phyloP scores from a whole-genome alignment of 1,284 basidiomycete species.

The Fomitopsis betulina region DNA sequence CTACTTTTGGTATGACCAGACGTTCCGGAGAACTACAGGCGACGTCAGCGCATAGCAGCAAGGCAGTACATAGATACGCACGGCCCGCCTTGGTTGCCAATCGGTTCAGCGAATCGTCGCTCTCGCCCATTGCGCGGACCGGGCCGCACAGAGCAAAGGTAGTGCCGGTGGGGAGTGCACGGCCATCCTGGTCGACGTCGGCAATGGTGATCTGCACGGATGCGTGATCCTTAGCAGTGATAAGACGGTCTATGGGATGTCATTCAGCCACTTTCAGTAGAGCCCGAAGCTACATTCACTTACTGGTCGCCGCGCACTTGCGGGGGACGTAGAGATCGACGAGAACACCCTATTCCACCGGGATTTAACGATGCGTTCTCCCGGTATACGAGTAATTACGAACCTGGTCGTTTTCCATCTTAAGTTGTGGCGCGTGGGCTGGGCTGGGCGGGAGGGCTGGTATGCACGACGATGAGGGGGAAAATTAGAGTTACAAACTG shows the following conservation, averaged over 20 bases:
- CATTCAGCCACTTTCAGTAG: not conserved
- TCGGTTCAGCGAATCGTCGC: slow-evolving; percentile 96
- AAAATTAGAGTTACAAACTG: slow-evolving; percentile 28
- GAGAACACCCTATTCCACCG: slow-evolving; percentile 79
- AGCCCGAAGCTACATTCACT: slow-evolving; percentile 29
- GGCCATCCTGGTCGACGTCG: slow-evolving; percentile 93
- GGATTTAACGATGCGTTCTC: slow-evolving; percentile 2
- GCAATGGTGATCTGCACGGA: slow-evolving; percentile 95
- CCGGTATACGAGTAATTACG: slow-evolving; percentile 11
- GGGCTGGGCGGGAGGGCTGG: slow-evolving; percentile 20
- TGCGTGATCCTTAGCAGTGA: slow-evolving; percentile 98
- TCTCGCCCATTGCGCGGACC: slow-evolving; percentile 93
- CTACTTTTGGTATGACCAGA: slow-evolving; percentile 77
- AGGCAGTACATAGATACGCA: slow-evolving; percentile 46
- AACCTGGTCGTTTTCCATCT: slow-evolving; percentile 82
- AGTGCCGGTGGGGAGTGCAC: slow-evolving; percentile 82
- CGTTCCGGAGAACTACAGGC: slow-evolving; percentile 63
- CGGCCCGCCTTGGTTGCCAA: slow-evolving; percentile 93
- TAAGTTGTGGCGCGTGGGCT: slow-evolving; percentile 25
- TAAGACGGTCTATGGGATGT: slow-evolving; percentile 72
- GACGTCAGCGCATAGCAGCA: not conserved
- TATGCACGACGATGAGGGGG: slow-evolving; percentile 8
- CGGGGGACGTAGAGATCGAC: slow-evolving; percentile 99
- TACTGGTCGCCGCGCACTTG: slow-evolving; percentile 96
- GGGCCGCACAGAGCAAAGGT: slow-evolving; percentile 94